Conservation (phyloP, 257 asterid species). For the Paraleonurus japonicus region DNA sequence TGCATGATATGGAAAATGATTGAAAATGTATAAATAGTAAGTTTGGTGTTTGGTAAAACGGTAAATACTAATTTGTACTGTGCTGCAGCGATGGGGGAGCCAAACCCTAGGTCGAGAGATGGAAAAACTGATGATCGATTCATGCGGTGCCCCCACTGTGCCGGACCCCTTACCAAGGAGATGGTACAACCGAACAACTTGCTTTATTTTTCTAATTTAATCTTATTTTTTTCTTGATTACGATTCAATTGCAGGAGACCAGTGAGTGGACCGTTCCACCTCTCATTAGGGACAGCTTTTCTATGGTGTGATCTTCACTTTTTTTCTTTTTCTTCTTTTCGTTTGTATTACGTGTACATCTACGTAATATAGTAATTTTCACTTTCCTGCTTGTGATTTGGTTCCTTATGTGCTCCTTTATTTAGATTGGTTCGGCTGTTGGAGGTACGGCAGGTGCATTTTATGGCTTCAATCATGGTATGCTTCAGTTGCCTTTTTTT, state of each 20-base stretch:
- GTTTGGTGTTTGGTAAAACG: too few species aligned
- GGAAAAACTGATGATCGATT: conserved; percentile 25
- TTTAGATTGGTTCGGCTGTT: conserved; percentile 90
- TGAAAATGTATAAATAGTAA: too few species aligned
- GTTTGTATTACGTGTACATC: not conserved
- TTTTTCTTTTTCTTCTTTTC: not conserved
- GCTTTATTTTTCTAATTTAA: not conserved
- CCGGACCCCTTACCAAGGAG: conserved; percentile 79
- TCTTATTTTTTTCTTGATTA: not conserved
- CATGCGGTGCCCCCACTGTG: conserved; percentile 69
- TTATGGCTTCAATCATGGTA: conserved; percentile 79
- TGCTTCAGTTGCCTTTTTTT: conserved; percentile 1
- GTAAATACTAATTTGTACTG: not conserved
- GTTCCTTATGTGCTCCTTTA: conserved; percentile 8
- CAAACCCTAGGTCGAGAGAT: conserved; percentile 15
- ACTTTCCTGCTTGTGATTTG: not conserved
- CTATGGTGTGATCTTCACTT: conserved; percentile 53
- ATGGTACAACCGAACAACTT: conserved; percentile 37
- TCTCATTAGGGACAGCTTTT: conserved; percentile 79
- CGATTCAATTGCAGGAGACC: conserved; percentile 57
- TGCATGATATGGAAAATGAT: too few species aligned
- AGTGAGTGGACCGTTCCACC: conserved; percentile 82
- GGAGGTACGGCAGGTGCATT: conserved; percentile 85
- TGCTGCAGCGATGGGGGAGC: conserved; percentile 31
- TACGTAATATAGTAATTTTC: not conserved